A percentile compares a stretch with the other conserved stretches of the same genome.
These are phyloP conservation scores for Cordyceps sp. DNA, from an alignment of 2,329 filamentous ascomycete species.

Conservation along the genomic window DNA sequence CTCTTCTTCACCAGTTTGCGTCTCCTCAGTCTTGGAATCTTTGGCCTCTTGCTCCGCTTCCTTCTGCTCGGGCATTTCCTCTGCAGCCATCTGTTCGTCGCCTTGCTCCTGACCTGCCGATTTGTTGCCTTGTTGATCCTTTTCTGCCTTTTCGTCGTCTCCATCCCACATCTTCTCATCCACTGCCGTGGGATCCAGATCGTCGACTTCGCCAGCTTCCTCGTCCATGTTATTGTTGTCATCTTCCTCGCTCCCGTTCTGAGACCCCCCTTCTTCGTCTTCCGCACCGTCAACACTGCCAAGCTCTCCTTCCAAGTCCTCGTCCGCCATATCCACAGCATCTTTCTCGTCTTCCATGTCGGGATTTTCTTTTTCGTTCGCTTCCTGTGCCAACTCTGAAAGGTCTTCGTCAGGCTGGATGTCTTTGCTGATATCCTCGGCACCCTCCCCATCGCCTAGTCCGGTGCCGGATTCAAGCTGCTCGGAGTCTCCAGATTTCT, in stretches of 20 bases:
- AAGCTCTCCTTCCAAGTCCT: slow-evolving; percentile 78
- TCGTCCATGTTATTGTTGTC: slow-evolving; percentile 70
- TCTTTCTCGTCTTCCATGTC: slow-evolving; percentile 70
- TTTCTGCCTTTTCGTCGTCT: slow-evolving; percentile 62
- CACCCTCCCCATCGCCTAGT: slow-evolving; percentile 85
- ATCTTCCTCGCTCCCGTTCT: slow-evolving; percentile 46
- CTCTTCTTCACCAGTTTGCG: slow-evolving; percentile 25
- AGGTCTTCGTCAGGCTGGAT: slow-evolving; percentile 87
- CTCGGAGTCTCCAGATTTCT: slow-evolving; percentile 51
- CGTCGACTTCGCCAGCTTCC: slow-evolving; percentile 79
- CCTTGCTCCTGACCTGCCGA: slow-evolving; percentile 52
- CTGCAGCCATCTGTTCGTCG: slow-evolving; percentile 41
- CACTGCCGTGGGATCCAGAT: slow-evolving; percentile 73
- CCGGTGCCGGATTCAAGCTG: slow-evolving; percentile 85
- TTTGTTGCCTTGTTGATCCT: slow-evolving; percentile 63
- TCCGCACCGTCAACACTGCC: slow-evolving; percentile 47
- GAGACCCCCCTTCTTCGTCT: slow-evolving; percentile 41
- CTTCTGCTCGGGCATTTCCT: slow-evolving; percentile 38
- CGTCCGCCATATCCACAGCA: slow-evolving; percentile 80
- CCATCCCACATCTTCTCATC: slow-evolving; percentile 99
- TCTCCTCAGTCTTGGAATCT: too few relatives aligned
- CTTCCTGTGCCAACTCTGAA: slow-evolving; percentile 76
- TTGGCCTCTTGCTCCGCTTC: slow-evolving; percentile 22
- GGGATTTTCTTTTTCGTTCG: slow-evolving; percentile 44
- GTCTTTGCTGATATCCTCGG: slow-evolving; percentile 96